Evolutionary conservation across 129 eudicot species (phyloP).

Genomic region (Helianthus annuus): DNA sequence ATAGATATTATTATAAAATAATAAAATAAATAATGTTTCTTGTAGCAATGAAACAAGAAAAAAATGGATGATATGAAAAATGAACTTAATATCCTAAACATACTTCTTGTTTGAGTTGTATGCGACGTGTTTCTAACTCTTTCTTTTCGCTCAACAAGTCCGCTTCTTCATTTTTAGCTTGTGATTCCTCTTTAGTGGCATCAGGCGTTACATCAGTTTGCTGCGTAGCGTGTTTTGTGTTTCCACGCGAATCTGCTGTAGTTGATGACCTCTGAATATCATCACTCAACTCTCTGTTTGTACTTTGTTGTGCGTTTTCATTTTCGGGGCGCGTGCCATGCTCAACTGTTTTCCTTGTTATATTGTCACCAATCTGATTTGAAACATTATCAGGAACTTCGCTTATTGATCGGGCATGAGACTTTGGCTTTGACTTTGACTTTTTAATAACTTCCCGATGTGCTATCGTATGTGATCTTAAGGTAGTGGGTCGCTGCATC

Average conservation of each 20-base stretch:
- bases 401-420: conserved; percentile 18
- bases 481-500: conserved; percentile 20
- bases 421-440: conserved; percentile 8
- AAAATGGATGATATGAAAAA: conserved; percentile 2
- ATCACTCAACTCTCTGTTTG: conserved; percentile 12
- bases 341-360: conserved; percentile 24
- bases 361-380: conserved; percentile 6
- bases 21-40: neutral
- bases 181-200: conserved; percentile 41
- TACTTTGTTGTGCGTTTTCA: conserved; percentile 18
- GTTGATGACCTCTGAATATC: conserved; percentile 28
- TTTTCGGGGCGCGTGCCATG: conserved; percentile 16
- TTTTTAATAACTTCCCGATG: conserved; percentile 19
- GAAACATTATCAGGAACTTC: conserved; percentile 25
- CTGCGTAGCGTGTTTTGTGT: neutral
- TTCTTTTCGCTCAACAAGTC: conserved; percentile 51
- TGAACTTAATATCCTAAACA: conserved; percentile 27
- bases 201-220: conserved; percentile 43
- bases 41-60: conserved; percentile 1
- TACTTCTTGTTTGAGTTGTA: conserved; percentile 77
- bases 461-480: conserved; percentile 25
- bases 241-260: conserved; percentile 19
- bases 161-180: conserved; percentile 44
- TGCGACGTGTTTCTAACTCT: conserved; percentile 56
- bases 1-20: conserved; percentile 6